These are phyloP conservation scores for Nannochloropsis salina DNA, from an alignment of 108 stramenopile species.

Conservation along the genomic window DNA sequence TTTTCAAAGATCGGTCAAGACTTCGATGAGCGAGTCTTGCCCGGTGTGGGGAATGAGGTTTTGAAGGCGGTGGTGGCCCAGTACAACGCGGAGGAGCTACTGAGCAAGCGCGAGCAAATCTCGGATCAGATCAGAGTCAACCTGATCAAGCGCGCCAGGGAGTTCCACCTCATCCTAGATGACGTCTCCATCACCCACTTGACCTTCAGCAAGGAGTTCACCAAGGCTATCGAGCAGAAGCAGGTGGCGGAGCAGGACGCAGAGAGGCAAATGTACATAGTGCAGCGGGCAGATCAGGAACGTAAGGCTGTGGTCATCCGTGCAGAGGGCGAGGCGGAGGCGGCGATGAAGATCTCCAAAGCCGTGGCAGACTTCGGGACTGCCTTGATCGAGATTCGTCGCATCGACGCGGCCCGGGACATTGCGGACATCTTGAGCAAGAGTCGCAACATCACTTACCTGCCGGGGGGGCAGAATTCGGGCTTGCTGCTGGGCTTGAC, in stretches of 20 bases:
- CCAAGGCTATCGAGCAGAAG: slow-evolving; percentile 97
- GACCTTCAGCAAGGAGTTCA: slow-evolving; percentile 95
- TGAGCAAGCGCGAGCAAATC: slow-evolving; percentile 94
- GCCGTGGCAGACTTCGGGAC: slow-evolving; percentile 91
- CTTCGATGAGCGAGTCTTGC: slow-evolving; percentile 98
- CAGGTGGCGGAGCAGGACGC: slow-evolving; percentile 99
- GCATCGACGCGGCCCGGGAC: slow-evolving; percentile 99
- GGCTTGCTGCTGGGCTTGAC: slow-evolving; percentile 52
- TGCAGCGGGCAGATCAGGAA: slow-evolving; percentile 93
- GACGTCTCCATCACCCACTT: slow-evolving; percentile 99
- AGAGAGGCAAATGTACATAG: slow-evolving; percentile 95
- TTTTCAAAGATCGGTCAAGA: slow-evolving; percentile 90
- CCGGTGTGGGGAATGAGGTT: slow-evolving; percentile 97
- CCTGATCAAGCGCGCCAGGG: slow-evolving; percentile 80
- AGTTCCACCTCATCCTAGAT: slow-evolving; percentile 93
- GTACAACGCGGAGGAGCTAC: slow-evolving; percentile 98
- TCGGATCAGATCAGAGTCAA: slow-evolving; percentile 81
- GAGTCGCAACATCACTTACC: slow-evolving; percentile 88
- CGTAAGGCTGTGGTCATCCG: slow-evolving; percentile 89
- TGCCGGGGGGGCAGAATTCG: slow-evolving; percentile 69
- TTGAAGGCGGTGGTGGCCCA: slow-evolving; percentile 97
- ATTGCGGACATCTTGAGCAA: slow-evolving; percentile 87
- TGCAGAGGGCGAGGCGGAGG: slow-evolving; percentile 98
- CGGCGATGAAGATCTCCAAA: slow-evolving; percentile 88
- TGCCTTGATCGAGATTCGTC: slow-evolving; percentile 95